Base-by-base conservation (phyloP, 2,329 filamentous ascomycete genomes). In the Fusarium praegraminearum region DNA sequence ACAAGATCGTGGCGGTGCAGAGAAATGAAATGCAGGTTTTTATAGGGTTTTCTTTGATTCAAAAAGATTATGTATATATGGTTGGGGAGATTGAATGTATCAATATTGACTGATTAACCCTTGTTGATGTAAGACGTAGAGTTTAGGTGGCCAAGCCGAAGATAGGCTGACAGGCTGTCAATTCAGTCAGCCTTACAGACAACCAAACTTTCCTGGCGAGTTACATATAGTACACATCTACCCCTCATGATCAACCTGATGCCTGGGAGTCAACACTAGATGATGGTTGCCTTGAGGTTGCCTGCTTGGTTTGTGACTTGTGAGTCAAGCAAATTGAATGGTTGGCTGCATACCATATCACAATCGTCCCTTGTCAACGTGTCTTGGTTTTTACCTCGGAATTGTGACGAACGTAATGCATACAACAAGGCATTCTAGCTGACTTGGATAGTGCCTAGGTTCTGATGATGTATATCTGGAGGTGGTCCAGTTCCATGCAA, bases 211-310 rank as follows among this genome's bases (percentile, higher is more conserved):
- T 22, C 22, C 24, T 38, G 8, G 40, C 32, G 26, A 45, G 43
- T 50, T 63, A 63, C 26, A 15, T 35, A 38, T 26, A 51, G n/a
- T 36, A 50, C 40, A 24, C 16, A 54, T 9, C 22, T 62, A 18
- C 58, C 45, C 51, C 32, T 58, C 45, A 28, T 51, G 40, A 52
- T 52, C 22, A 18, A 22, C 40, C 50, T 62, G 66, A 69, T 70
- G 66, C 66, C 66, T 70, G 56, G 58, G 62, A 40, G 46, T 28
- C n/a, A 24, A 38, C 38, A 61, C 41, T 38, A 54, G 40, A 26
- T 38, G 28, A 47, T 59, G 67, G 67, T 67, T 69, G 67, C 67
- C 66, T 69, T 70, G 67, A 70, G 67, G 67, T 58, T 64, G 56
- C 68, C 40, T 45, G 13, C 28, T 32, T 12, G 22, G 46, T 24